These are phyloP conservation scores for Phylloboletellus chloephorus DNA, from an alignment of 1,284 basidiomycete species.

Conservation along the genomic window DNA sequence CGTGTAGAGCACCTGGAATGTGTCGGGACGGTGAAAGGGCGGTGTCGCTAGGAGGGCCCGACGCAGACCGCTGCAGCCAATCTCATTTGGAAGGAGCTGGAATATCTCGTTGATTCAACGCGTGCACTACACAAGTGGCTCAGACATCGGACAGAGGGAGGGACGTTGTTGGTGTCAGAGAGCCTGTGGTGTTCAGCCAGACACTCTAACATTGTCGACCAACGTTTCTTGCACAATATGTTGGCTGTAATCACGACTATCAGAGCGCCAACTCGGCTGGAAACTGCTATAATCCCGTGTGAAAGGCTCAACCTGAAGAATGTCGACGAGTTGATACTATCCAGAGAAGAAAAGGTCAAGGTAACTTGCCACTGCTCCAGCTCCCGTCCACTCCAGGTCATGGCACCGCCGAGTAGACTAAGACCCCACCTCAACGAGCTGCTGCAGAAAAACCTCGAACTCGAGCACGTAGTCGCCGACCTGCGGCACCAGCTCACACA, in stretches of 20 bases:
- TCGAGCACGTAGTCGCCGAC: slow-evolving; percentile 27
- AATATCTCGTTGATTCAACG: too few species aligned
- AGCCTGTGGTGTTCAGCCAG: too few species aligned
- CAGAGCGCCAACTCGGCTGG: too few species aligned
- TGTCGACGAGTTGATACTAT: slow-evolving; percentile 1
- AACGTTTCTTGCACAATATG: background rate
- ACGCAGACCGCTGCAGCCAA: too few species aligned
- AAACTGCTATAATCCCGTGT: slow-evolving; percentile 15
- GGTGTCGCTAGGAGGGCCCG: too few species aligned
- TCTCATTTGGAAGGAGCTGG: too few species aligned
- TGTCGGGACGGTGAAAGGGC: too few species aligned
- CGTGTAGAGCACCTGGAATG: slow-evolving; percentile 1
- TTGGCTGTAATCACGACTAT: too few species aligned
- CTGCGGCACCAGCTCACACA: slow-evolving; percentile 29
- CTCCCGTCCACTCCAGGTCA: slow-evolving; percentile 4
- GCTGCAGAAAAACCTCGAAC: slow-evolving; percentile 27
- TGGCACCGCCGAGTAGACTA: slow-evolving; percentile 25
- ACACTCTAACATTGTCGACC: background rate
- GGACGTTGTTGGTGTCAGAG: too few species aligned
- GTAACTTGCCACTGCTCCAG: background rate
- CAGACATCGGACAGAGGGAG: too few species aligned
- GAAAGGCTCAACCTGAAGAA: slow-evolving; percentile 12
- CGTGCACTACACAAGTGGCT: too few species aligned
- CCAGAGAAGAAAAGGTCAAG: background rate
- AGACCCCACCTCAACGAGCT: slow-evolving; percentile 28